Evolutionary conservation across 2,329 filamentous ascomycete species (phyloP), one percentile per base, ranked within the genome.

Genomic region (Ambrosiella xylebori): DNA sequence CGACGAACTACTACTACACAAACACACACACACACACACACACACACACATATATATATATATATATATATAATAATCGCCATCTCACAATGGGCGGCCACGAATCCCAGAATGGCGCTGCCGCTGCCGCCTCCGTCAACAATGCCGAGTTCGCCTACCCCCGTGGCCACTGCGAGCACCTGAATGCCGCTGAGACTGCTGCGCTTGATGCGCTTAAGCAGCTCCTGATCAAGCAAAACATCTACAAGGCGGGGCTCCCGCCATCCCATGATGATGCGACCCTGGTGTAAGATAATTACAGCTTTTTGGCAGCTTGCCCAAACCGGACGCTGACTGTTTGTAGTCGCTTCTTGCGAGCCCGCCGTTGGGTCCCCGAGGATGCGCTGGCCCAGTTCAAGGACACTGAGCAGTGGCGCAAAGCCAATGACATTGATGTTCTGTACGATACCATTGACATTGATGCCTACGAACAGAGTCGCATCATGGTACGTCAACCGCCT

Each of bases 361-460:
- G 90, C 59, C 85, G 82, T 69, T 96, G 91, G 75, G 73, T 84
- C 36, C 78, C 87, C 8, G 71, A 81, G 63, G 88, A 91, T 63
- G 90, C 90, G 11, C 84, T 84, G 67, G 77, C 73, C 60, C 90
- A 96, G 71, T 95, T 95, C 72, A 82, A 84, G 65, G 86, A 89
- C 57, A 95, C 89, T 0, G 88, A 95, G 70, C 80, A 86, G 60
- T 96, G 90, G 87, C 82, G 90, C 61, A 79, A 79, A 64, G 81
- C 86, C 62, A 91, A 91, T 68, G 76, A 86, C 63, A 78, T 95
- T 54, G 80, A 89, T 61, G 74, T 80, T 50, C 75, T 96, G 41
- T 96, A 95, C 71, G 80, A 86, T 67, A 90, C 86, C 38, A 95
- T 96, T 65, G 88, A 95, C 60, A 71, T 90, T 19, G 80, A 87